Base-by-base conservation (phyloP, 2,329 filamentous ascomycete genomes). In the Epichloe aotearoae region DNA sequence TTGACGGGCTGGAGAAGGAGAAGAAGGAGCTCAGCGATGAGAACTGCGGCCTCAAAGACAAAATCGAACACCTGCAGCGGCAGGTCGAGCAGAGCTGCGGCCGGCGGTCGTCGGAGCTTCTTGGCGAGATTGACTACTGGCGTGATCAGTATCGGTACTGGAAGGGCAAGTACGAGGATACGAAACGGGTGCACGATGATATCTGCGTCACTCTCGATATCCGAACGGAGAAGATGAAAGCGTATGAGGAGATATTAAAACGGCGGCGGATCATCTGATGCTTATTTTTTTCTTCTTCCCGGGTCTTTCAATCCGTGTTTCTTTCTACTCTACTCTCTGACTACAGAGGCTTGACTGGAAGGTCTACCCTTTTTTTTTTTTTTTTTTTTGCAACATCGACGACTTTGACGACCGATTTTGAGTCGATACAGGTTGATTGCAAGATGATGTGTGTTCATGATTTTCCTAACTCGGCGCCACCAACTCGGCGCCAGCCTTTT, bases 1-100 rank as follows among this genome's bases (percentile, higher is more conserved):
- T 66, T 47, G 58, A 59, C 44, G 63, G 58, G 53, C 60, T 72
- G 5, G 54, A 58, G 40, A 62, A 59, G 49, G 69, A 73, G 47
- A 68, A 66, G 53, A 62, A 64, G 42, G 56, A 57, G 5, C 59
- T 72, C 39, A 45, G 36, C 12, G 44, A 56, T 53, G 37, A 74
- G 47, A 68, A 66, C 52, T 59, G 64, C 39, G 53, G 56, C 3
- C 60, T 73, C 33, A 55, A 56, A 14, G 60, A 58, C 2, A 58
- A 66, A 33, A 50, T 71, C 20, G 59, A 61, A 36, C 62, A 68
- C 49, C 55, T 72, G 1, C 59, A 63, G 37, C 64, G 63, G 42
- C 63, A 68, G 39, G 36, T 65, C 3, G 62, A 65, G 33, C 58
- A 59, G 38, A 62, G 51, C 50, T 60, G 55, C 57, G 67, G 51